A percentile compares a stretch with the other conserved stretches of the same genome.
Evolutionary conservation across 2,329 filamentous ascomycete species (phyloP).

Genomic region (Botrytis fragariae): DNA sequence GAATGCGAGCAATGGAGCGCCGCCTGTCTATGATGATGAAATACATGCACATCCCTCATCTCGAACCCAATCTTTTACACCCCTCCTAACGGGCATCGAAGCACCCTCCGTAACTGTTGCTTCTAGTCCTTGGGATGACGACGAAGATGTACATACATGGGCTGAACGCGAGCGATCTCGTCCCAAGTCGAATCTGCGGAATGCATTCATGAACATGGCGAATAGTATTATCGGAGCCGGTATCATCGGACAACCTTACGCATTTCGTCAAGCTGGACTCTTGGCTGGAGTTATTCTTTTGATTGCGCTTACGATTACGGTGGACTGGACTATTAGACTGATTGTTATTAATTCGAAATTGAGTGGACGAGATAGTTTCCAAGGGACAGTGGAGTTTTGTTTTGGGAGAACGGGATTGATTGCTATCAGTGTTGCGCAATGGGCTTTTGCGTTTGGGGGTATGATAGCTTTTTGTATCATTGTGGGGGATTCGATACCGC

Average conservation of each 20-base stretch:
- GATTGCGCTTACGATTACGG: constrained; percentile 71
- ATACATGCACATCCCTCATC: constrained; percentile 36
- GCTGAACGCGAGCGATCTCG: constrained; percentile 56
- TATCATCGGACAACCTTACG: constrained; percentile 86
- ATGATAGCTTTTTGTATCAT: constrained; percentile 99
- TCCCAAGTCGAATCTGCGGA: constrained; percentile 80
- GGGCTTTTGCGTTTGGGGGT: constrained; percentile 97
- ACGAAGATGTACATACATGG: constrained; percentile 47
- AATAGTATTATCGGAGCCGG: constrained; percentile 90
- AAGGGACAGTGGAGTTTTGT: constrained; percentile 93
- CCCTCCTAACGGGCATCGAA: constrained; percentile 79
- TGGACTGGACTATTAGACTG: constrained; percentile 97
- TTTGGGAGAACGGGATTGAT: constrained; percentile 86
- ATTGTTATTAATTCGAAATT: constrained; percentile 98
- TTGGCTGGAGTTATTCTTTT: constrained; percentile 76
- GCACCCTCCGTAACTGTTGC: constrained; percentile 74
- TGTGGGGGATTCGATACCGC: constrained; percentile 92
- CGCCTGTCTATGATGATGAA: constrained; percentile 45
- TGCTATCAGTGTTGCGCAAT: constrained; percentile 87
- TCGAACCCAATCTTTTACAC: constrained; percentile 43
- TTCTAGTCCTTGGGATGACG: constrained; percentile 38
- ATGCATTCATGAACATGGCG: constrained; percentile 99
- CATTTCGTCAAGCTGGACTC: constrained; percentile 89
- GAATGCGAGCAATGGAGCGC: constrained; percentile 30
- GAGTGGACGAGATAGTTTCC: constrained; percentile 89